Evolutionary conservation across 2,329 filamentous ascomycete species (phyloP).

Genomic region (Aureobasidium sp.): DNA sequence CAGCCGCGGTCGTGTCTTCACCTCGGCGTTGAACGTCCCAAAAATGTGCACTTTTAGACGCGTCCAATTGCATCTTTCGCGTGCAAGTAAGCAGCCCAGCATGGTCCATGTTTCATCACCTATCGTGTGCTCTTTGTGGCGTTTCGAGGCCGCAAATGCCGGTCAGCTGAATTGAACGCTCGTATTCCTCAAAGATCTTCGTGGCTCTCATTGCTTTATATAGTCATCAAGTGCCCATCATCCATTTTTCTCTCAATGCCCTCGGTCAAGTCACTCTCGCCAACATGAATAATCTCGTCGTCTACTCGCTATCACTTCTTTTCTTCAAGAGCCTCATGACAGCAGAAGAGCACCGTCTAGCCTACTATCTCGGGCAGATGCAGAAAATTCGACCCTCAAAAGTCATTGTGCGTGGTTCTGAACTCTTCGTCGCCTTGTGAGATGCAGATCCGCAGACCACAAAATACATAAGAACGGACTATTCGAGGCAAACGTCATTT

Average conservation of each 20-base stretch:
- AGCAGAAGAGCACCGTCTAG: neutral
- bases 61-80: neutral
- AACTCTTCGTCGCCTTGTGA: neutral
- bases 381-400: neutral
- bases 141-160: neutral
- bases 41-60: neutral
- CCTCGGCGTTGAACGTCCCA: neutral
- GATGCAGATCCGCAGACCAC: too few relatives aligned
- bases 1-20: too few relatives aligned
- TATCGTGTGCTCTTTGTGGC: neutral
- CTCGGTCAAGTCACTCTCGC: too few relatives aligned
- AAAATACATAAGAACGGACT: too few relatives aligned
- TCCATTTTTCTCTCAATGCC: too few relatives aligned
- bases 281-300: conserved; percentile 1
- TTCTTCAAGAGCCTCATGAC: neutral
- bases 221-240: too few relatives aligned
- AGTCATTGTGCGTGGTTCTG: neutral
- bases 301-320: conserved; percentile 4
- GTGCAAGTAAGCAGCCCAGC: too few relatives aligned
- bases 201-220: neutral
- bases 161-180: neutral
- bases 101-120: neutral
- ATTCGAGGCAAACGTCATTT: too few relatives aligned
- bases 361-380: neutral
- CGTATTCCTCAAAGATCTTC: neutral